Evolutionary conservation across 106 monocot species (phyloP).

Genomic region (Alisma plantagoaquatica): DNA sequence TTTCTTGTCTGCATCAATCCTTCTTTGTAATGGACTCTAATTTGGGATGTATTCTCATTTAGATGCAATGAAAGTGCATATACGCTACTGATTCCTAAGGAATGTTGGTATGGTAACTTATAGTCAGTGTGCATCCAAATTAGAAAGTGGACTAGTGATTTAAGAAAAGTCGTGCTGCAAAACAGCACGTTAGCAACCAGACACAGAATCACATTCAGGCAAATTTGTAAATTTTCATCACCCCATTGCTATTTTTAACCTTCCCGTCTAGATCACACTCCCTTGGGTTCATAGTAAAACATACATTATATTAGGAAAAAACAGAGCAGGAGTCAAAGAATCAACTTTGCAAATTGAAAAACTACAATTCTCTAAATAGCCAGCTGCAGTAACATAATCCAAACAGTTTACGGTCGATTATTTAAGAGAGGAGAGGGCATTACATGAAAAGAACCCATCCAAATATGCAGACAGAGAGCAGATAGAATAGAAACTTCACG

Average conservation of each 20-base stretch:
- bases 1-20: too few relatives aligned
- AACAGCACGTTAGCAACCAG: too few relatives aligned
- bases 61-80: too few relatives aligned
- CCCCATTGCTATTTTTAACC: background rate
- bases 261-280: background rate
- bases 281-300: background rate
- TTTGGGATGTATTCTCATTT: too few relatives aligned
- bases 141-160: too few relatives aligned
- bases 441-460: conserved; percentile 84
- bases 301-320: background rate
- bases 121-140: too few relatives aligned
- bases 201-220: too few relatives aligned
- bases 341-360: background rate
- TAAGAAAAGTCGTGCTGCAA: too few relatives aligned
- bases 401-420: background rate
- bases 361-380: background rate
- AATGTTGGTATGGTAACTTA: too few relatives aligned
- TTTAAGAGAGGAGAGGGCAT: conserved; percentile 5
- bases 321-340: background rate
- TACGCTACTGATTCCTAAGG: too few relatives aligned
- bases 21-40: too few relatives aligned
- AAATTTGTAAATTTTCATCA: too few relatives aligned
- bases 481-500: conserved; percentile 61
- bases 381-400: background rate
- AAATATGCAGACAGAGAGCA: conserved; percentile 40